Conservation (phyloP, 495 filamentous ascomycete species). For the Aspergillus cavernicola region DNA sequence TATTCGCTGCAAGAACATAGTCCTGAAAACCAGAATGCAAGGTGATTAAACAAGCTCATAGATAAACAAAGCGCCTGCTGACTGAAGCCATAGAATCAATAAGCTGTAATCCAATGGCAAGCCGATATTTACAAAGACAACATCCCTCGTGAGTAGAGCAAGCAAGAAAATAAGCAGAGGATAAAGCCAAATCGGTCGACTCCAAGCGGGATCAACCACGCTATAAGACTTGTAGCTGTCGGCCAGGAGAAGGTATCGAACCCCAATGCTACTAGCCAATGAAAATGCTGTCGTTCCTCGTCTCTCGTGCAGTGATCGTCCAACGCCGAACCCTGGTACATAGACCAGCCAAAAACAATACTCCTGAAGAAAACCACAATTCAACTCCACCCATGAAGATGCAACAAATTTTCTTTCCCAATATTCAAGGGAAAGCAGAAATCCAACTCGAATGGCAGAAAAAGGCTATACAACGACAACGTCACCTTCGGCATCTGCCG, state of each 20-base stretch:
- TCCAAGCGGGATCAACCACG: constrained; percentile 24
- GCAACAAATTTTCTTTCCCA: constrained; percentile 19
- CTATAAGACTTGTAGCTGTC: constrained; percentile 19
- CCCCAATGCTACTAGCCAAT: constrained; percentile 8
- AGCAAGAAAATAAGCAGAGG: constrained; percentile 7
- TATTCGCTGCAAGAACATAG: neutral
- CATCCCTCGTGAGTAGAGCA: constrained; percentile 1
- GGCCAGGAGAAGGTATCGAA: constrained; percentile 6
- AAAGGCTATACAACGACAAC: constrained; percentile 42
- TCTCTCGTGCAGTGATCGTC: constrained; percentile 38
- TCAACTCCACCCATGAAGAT: constrained; percentile 25
- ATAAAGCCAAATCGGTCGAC: constrained; percentile 17
- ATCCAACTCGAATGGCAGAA: constrained; percentile 2
- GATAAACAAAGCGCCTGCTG: neutral
- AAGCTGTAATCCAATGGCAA: constrained; percentile 12
- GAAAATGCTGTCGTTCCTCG: constrained; percentile 34
- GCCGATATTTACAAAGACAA: constrained; percentile 17
- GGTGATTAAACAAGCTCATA: constrained; percentile 13
- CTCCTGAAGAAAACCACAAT: constrained; percentile 20
- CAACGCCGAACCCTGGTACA: constrained; percentile 31
- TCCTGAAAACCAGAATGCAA: neutral
- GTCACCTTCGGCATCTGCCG: constrained; percentile 48
- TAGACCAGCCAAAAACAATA: constrained; percentile 21
- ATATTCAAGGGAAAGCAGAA: constrained; percentile 19
- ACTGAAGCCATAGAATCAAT: constrained; percentile 2